Base-by-base conservation (phyloP, 139 green algal species). In the Desmodesmus armatus region DNA sequence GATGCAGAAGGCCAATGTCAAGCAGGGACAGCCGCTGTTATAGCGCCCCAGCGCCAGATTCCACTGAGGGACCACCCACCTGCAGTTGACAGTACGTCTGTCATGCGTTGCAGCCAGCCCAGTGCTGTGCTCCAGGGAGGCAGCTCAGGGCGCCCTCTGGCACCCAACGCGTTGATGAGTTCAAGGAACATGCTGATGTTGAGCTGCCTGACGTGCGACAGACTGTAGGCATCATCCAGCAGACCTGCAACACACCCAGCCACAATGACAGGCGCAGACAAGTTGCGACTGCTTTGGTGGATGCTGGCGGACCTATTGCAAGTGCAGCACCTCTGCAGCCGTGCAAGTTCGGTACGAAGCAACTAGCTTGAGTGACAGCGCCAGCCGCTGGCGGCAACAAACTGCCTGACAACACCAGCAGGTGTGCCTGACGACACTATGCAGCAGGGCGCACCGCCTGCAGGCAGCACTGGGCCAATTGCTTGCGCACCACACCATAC, bases 211-310 rank as follows among this genome's bases (percentile, higher is more conserved):
- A 74, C 75, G 44, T 73, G 27, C 3, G 47, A 80, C 27, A 70
- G 74, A 2, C 60, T 74, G n/a, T 83, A 74, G 31, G 78, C 67
- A 13, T 87, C 69, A 62, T 86, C 84, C 35, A 86, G 84, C 55
- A 72, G 33, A 21, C 62, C 29, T n/a, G n/a, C n/a, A n/a, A n/a
- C n/a, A n/a, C 44, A 7, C 2, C 0, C 13, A 25, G 3, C 29
- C 63, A 41, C 63, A 72, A 44, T 27, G 5, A 72, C 63, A 41
- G 23, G 31, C 17, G 3, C 21, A 65, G 3, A 63, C 19, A 3
- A 27, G n/a, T n/a, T n/a, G n/a, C n/a, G n/a, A n/a, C n/a, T n/a
- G n/a, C n/a, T n/a, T n/a, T n/a, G n/a, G n/a, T n/a, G n/a, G n/a
- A n/a, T n/a, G n/a, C n/a, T n/a, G n/a, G 51, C 51, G n/a, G n/a